phyloP scores from a whole-genome alignment of 306 rosid species.

The Dryas drummondii region DNA sequence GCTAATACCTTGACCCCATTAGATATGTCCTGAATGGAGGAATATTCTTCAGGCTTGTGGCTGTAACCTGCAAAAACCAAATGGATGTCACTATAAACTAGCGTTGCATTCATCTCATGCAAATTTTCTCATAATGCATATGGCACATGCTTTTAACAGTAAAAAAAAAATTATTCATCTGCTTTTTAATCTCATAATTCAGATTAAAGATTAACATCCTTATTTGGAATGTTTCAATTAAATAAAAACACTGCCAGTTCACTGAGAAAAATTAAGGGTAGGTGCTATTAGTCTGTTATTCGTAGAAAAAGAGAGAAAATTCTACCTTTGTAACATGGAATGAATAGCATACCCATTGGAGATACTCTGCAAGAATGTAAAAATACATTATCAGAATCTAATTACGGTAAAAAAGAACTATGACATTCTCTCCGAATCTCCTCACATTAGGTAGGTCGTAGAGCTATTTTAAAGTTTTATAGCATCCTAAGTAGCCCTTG shows the following conservation, averaged over 20 bases:
- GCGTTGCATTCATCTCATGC: neutral
- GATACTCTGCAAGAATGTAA: slow-evolving; percentile 60
- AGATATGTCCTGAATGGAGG: slow-evolving; percentile 63
- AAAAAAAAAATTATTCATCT: no score
- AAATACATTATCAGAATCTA: slow-evolving; percentile 22
- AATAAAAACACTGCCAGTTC: neutral
- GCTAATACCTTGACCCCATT: slow-evolving; percentile 89
- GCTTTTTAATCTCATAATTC: no score
- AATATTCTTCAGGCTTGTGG: slow-evolving; percentile 93
- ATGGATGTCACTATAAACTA: neutral
- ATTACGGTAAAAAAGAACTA: slow-evolving; percentile 9
- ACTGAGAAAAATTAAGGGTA: neutral
- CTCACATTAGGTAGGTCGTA: neutral
- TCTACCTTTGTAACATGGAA: slow-evolving; percentile 95
- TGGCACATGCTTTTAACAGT: no score
- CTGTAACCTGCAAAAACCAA: slow-evolving; percentile 75
- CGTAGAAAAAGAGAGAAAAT: slow-evolving; percentile 3
- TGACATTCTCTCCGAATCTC: neutral
- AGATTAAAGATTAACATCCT: no score
- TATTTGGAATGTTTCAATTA: neutral
- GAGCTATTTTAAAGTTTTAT: neutral
- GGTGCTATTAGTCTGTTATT: neutral
- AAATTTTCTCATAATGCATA: no score
- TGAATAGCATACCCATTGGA: slow-evolving; percentile 95
- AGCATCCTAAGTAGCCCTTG: neutral